Evolutionary conservation across 768 basidiomycete genomes (phyloP).

Genomic region (Boletus fagicola): DNA sequence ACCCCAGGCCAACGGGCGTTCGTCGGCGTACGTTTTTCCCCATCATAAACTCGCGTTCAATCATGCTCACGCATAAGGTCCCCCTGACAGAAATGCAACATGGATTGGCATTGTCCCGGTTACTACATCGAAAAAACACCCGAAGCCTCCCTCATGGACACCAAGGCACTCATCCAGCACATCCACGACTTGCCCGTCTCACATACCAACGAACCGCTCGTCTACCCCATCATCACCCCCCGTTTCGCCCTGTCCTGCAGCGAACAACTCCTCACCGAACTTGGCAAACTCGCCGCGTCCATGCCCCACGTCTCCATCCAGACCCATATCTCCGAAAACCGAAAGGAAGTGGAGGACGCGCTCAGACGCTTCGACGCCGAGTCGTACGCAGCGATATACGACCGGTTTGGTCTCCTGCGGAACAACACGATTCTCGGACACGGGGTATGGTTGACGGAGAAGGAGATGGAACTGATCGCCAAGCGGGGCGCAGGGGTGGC

Average conservation of each 20-base stretch:
- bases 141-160: conserved; percentile 54
- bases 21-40: conserved; percentile 58
- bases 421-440: conserved; percentile 83
- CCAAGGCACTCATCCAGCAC: conserved; percentile 61
- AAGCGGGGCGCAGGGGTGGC: conserved; percentile 68
- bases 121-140: conserved; percentile 64
- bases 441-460: conserved; percentile 70
- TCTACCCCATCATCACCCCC: conserved; percentile 88
- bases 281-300: conserved; percentile 56
- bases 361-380: conserved; percentile 61
- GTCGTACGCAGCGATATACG: conserved; percentile 80
- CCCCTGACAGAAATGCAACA: conserved; percentile 28
- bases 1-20: conserved; percentile 77
- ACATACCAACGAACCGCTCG: conserved; percentile 47
- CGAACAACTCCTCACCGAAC: conserved; percentile 51
- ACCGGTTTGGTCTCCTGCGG: conserved; percentile 66
- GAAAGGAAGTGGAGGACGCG: conserved; percentile 61
- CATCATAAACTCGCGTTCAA: background rate
- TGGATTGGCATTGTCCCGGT: conserved; percentile 59
- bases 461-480: conserved; percentile 70
- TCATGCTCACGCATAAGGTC: conserved; percentile 7
- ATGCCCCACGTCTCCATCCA: conserved; percentile 71
- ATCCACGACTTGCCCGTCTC: conserved; percentile 52
- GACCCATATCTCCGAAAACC: conserved; percentile 89
- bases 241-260: conserved; percentile 92